Evolutionary conservation across 345 rosid species (phyloP), one percentile per base, ranked within the genome.

Genomic region (Ricinus communis): DNA sequence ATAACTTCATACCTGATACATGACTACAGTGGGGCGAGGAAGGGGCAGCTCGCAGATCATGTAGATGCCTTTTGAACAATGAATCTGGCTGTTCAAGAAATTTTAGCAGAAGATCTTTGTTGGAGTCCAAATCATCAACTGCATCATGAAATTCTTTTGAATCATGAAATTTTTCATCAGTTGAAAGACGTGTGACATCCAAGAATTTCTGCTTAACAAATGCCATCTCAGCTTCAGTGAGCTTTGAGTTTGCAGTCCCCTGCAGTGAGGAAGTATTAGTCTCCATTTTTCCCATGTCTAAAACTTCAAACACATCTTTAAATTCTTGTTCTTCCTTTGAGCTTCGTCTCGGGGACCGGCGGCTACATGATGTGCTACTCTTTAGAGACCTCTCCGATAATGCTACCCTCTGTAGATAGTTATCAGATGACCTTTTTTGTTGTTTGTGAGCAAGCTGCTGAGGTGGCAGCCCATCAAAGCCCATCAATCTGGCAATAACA

Each of bases 291-390:
- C 83, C 71, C 38, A 86, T 71, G 61, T 96, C 99, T 52, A 83
- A 75, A 78, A 96, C 98, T 84, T 96, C 99, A 62, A 80, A 93
- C 46, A 96, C 99, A 84, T 96, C 99, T 80, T 96, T 96, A 71
- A 91, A 96, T 71, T 93, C 97, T 54, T 88, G 87, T 66, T 91
- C 93, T 55, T 83, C 87, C 80, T 79, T 89, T 13, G 93, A 91
- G 80, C 84, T 84, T 71, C 82, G 91, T 79, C 85, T 82, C 19
- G 86, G 82, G 53, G 97, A 88, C 49, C 77, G 76, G 18, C 80
- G 78, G 57, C 87, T 79, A 65, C 77, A 80, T 71, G 82, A 79
- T 14, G 84, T 43, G 62, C 69, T 75, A 57, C 73, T 82, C 78
- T 80, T 85, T 68, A 77, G 80, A 71, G 77, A 65, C 65, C 61